phyloP scores from a whole-genome alignment of 1,284 basidiomycete species.

The Moniliella sp. region DNA sequence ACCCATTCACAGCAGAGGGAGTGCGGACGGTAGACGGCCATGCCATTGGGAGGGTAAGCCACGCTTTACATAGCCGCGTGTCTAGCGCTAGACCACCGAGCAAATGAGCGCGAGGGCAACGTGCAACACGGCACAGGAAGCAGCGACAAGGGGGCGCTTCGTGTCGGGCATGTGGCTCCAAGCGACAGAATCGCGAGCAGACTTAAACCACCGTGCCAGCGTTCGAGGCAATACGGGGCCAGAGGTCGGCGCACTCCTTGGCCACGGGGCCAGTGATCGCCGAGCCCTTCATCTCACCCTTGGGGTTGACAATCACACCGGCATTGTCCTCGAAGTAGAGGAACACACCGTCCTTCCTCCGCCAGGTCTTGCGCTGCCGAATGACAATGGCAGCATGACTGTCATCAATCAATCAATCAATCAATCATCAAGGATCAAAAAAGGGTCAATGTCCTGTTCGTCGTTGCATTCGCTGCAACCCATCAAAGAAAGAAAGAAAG shows the following conservation, averaged over 20 bases:
- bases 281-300: slow-evolving; percentile 97
- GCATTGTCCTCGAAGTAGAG: slow-evolving; percentile 94
- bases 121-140: no score
- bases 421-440: no score
- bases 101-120: no score
- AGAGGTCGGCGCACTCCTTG: slow-evolving; percentile 94
- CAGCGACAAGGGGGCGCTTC: no score
- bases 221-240: slow-evolving; percentile 93
- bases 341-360: slow-evolving; percentile 90
- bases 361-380: slow-evolving; percentile 95
- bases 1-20: no score
- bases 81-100: no score
- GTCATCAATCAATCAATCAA: no score
- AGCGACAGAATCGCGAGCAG: not conserved
- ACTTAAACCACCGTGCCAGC: slow-evolving; percentile 78
- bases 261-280: slow-evolving; percentile 88
- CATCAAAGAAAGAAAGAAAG: no score
- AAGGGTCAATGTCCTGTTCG: slow-evolving; percentile 2
- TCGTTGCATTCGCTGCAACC: slow-evolving; percentile 3
- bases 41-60: no score
- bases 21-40: no score
- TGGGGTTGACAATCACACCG: slow-evolving; percentile 49
- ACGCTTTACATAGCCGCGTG: no score
- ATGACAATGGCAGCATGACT: slow-evolving; percentile 97
- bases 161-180: no score